Evolutionary conservation across 495 filamentous ascomycete genomes (phyloP).

Genomic region (Aspergillus saccharolyticus): DNA sequence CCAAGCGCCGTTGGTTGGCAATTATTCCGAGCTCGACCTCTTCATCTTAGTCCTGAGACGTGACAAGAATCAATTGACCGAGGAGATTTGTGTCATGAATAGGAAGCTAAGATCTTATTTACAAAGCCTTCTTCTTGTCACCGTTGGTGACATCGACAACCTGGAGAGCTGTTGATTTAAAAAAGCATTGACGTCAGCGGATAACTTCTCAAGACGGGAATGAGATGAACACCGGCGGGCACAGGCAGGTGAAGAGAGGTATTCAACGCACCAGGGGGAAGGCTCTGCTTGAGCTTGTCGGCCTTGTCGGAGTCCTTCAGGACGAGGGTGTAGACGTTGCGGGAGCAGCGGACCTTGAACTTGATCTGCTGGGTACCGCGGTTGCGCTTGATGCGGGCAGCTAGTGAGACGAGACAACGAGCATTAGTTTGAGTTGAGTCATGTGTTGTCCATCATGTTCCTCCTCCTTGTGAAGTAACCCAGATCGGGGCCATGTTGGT

Average conservation of each 20-base stretch:
- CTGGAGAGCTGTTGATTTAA: conserved; percentile 52
- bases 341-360: conserved; percentile 99
- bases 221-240: too few relatives aligned
- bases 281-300: conserved; percentile 99
- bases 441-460: conserved; percentile 22
- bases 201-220: neutral
- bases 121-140: conserved; percentile 59
- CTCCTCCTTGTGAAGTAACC: neutral
- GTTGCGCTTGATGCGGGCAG: conserved; percentile 97
- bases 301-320: conserved; percentile 98
- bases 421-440: too few relatives aligned
- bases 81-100: conserved; percentile 19
- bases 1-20: neutral
- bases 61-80: neutral
- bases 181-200: conserved; percentile 20
- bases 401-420: conserved; percentile 40
- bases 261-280: conserved; percentile 92
- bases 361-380: conserved; percentile 83
- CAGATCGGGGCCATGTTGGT: conserved; percentile 25
- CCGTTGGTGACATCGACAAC: conserved; percentile 75
- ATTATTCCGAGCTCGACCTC: neutral
- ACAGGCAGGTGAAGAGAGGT: conserved; percentile 1
- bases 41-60: neutral
- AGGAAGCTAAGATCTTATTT: conserved; percentile 22
- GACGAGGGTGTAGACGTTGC: conserved; percentile 92